Conservation (phyloP, 768 basidiomycete species). For the Strobilomyces confusus region DNA sequence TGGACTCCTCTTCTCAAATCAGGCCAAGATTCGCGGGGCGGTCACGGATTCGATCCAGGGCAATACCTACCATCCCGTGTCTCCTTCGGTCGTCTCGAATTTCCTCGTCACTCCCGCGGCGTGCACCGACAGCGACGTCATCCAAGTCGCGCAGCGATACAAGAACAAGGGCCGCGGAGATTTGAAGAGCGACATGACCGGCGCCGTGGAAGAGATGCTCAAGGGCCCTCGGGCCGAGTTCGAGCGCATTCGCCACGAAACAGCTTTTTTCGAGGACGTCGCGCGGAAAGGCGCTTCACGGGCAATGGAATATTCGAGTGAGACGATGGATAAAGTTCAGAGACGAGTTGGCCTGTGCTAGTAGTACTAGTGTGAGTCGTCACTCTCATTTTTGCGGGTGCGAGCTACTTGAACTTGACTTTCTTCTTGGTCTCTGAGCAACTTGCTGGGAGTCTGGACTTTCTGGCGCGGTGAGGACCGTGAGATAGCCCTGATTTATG, state of each 20-base stretch:
- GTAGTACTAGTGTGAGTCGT: slow-evolving; percentile 19
- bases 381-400: no score
- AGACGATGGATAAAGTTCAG: slow-evolving; percentile 68
- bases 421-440: no score
- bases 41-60: slow-evolving; percentile 79
- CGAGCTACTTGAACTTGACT: no score
- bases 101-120: slow-evolving; percentile 62
- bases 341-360: slow-evolving; percentile 52
- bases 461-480: no score
- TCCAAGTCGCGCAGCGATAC: slow-evolving; percentile 47
- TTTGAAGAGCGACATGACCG: slow-evolving; percentile 72
- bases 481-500: no score
- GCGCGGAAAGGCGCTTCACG: slow-evolving; percentile 58
- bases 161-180: slow-evolving; percentile 54
- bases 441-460: no score
- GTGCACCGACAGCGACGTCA: slow-evolving; percentile 49
- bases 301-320: slow-evolving; percentile 57
- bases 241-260: slow-evolving; percentile 56
- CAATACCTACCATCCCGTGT: slow-evolving; percentile 75
- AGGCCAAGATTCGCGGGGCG: slow-evolving; percentile 68
- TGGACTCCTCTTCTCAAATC: slow-evolving; percentile 63
- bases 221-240: slow-evolving; percentile 67
- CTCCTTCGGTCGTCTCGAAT: slow-evolving; percentile 82
- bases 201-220: slow-evolving; percentile 67
- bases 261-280: slow-evolving; percentile 55